Base-by-base conservation (phyloP, 257 asterid species). In the Plantago major region DNA sequence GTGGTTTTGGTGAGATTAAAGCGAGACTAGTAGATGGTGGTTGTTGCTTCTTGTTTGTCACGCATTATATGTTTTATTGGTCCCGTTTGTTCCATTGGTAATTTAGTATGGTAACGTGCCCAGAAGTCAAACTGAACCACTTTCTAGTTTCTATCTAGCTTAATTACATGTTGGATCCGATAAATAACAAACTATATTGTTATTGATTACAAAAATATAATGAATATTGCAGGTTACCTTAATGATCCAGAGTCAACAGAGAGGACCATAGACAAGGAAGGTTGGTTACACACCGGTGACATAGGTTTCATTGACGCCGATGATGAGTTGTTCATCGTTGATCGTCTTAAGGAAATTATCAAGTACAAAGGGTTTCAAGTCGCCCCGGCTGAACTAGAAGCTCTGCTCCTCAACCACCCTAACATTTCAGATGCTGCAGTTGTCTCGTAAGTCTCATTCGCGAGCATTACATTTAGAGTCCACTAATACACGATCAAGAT, bases 241-340 rank as follows among this genome's bases (percentile, higher is more conserved):
- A 81, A 92, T 60, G 95, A 86, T 48, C 76, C 75, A 0, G 86
- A 73, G 48, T 76, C 98, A 1, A 92, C 98, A 0, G 74, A 74
- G 46, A 75, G 65, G 48, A 91, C 95, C 30, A 86, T 92, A 16
- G 95, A 90, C 76, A 80, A 77, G 55, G 82, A 89, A n/a, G 95
- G 97, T 1, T 92, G 98, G 98, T 58, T 92, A n/a, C 96, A 89
- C 71, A 91, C 98, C 0, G 98, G 95, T 0, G 98, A 91, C 37
- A 67, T 91, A 7, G 96, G 98, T 28, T 78, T 62, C 73, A 86
- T 92, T 2, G 98, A 89, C 28, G 78, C 65, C 0, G 96, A 92
- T 14, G 95, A 92, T 14, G 98, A 92, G 62, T 85, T 92, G 11
- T 92, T 92, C 75, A 89, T 92, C 3, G 96, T 92, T 2, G 98